Evolutionary conservation across 2,329 filamentous ascomycete genomes (phyloP).

Genomic region (Amylocarpus encephaloides): DNA sequence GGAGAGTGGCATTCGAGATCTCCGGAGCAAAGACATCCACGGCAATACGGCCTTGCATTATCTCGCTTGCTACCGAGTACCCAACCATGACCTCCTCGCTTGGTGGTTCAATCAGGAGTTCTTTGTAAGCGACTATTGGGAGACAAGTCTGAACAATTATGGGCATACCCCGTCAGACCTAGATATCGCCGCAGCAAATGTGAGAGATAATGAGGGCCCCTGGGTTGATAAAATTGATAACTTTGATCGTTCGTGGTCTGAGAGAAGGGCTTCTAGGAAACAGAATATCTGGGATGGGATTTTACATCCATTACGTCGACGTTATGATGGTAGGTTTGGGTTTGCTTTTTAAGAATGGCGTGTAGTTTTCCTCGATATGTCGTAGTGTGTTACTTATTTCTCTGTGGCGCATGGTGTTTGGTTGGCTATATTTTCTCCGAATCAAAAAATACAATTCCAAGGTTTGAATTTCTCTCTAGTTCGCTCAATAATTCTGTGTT

Average conservation of each 20-base stretch:
- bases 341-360: no score
- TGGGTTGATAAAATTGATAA: conserved; percentile 3
- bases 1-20: conserved; percentile 4
- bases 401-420: no score
- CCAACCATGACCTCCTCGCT: conserved; percentile 12
- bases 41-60: conserved; percentile 22
- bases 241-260: conserved; percentile 1
- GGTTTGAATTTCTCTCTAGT: no score
- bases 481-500: no score
- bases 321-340: no score
- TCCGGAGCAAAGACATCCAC: conserved; percentile 13
- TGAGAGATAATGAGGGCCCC: neutral
- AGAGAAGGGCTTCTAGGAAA: conserved; percentile 9
- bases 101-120: conserved; percentile 7
- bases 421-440: no score
- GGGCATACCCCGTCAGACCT: conserved; percentile 7
- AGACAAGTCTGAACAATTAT: conserved; percentile 7
- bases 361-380: no score
- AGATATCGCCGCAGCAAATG: neutral
- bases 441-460: no score
- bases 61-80: conserved; percentile 9
- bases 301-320: neutral
- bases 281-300: conserved; percentile 11
- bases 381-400: no score
- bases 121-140: conserved; percentile 1